Evolutionary conservation across 176 grass and related monocot genomes (phyloP).

Genomic region (Musa schizocarpa): DNA sequence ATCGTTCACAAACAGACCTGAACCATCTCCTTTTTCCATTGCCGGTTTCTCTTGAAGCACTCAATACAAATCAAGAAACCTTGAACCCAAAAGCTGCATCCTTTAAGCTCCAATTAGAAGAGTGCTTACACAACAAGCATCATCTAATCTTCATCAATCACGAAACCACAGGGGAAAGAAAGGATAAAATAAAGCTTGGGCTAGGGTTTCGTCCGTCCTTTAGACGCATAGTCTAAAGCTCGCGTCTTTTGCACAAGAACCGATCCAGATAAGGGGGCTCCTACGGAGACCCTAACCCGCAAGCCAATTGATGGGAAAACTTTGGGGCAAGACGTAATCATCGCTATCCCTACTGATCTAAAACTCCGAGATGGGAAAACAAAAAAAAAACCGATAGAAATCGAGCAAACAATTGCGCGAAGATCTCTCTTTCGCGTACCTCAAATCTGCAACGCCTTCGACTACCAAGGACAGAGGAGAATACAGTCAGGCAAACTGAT

Average conservation of each 20-base stretch:
- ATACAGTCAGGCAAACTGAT: background rate
- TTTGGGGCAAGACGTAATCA: background rate
- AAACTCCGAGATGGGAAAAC: background rate
- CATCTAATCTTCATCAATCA: background rate
- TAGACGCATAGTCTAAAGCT: background rate
- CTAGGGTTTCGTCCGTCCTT: no score
- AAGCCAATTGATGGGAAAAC: background rate
- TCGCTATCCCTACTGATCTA: background rate
- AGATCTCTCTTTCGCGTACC: background rate
- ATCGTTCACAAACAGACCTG: slow-evolving; percentile 75
- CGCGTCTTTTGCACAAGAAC: background rate
- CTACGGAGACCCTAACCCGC: background rate
- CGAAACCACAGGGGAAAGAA: background rate
- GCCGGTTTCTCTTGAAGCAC: slow-evolving; percentile 11
- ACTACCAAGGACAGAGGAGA: background rate
- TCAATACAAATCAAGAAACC: background rate
- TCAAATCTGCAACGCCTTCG: background rate
- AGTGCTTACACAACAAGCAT: background rate
- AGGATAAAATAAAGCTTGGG: background rate
- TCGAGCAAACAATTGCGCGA: background rate
- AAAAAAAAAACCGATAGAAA: background rate
- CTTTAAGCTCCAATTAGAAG: slow-evolving; percentile 41
- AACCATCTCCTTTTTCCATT: slow-evolving; percentile 34
- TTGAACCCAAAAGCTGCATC: slow-evolving; percentile 32
- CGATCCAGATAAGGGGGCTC: background rate